phyloP scores from a whole-genome alignment of 768 basidiomycete genomes.

The Suillus ampliporus region DNA sequence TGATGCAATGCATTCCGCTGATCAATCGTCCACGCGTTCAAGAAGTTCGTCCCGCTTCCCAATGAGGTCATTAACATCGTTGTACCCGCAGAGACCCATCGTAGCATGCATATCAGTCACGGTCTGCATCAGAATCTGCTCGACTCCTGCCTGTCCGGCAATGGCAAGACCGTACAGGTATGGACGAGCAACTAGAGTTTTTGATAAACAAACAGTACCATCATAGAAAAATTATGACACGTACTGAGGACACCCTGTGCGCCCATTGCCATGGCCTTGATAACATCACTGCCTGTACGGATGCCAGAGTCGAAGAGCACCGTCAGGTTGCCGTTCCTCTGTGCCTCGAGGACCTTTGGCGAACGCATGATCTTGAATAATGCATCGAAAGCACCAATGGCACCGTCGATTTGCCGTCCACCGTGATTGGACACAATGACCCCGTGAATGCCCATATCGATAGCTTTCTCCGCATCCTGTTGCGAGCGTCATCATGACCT shows the following conservation, averaged over 20 bases:
- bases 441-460: constrained; percentile 48
- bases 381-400: constrained; percentile 74
- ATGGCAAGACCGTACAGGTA: constrained; percentile 75
- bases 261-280: constrained; percentile 86
- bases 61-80: constrained; percentile 62
- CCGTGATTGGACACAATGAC: constrained; percentile 54
- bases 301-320: constrained; percentile 77
- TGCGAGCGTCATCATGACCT: not conserved
- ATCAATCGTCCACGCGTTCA: constrained; percentile 6
- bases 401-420: constrained; percentile 82
- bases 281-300: constrained; percentile 80
- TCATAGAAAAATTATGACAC: constrained; percentile 30
- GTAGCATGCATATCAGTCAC: constrained; percentile 72
- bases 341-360: constrained; percentile 58
- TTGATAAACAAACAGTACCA: not conserved
- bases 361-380: constrained; percentile 75
- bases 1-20: not conserved
- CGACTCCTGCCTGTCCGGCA: constrained; percentile 74
- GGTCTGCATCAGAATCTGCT: constrained; percentile 71
- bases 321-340: constrained; percentile 64
- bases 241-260: constrained; percentile 79
- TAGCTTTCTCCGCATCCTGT: constrained; percentile 57
- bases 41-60: constrained; percentile 50
- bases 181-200: constrained; percentile 66
- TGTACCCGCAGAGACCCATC: constrained; percentile 66